A percentile compares a stretch with the other conserved stretches of the same genome.
phyloP scores from a whole-genome alignment of 148 eudicot genomes.

The Nepenthes gracilis region DNA sequence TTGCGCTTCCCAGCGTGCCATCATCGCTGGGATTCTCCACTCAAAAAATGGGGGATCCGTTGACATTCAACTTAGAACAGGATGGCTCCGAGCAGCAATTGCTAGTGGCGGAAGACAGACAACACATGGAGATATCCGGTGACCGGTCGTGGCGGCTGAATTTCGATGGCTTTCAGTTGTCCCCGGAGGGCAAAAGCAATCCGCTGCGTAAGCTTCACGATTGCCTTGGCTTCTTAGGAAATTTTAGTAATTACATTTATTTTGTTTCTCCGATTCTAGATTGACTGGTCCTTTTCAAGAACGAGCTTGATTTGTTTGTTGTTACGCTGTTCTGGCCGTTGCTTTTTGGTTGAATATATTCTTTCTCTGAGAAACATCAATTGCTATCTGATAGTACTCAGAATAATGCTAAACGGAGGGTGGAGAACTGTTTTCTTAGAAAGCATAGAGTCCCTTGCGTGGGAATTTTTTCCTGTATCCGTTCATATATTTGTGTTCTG shows the following conservation, averaged over 20 bases:
- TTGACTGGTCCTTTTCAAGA: neutral
- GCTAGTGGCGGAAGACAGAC: conserved; percentile 13
- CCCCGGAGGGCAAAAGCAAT: conserved; percentile 43
- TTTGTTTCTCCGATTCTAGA: too few relatives aligned
- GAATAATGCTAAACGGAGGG: neutral
- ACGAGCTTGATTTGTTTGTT: neutral
- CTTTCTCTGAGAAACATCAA: too few relatives aligned
- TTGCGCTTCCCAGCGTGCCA: too few relatives aligned
- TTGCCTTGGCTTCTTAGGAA: conserved; percentile 64
- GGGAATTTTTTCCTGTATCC: too few relatives aligned
- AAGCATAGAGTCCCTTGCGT: too few relatives aligned
- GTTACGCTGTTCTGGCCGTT: neutral
- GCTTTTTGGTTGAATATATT: neutral
- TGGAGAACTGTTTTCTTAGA: too few relatives aligned
- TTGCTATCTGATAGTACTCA: too few relatives aligned
- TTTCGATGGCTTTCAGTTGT: conserved; percentile 37
- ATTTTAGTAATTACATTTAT: neutral
- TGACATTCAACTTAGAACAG: conserved; percentile 10
- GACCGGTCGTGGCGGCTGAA: conserved; percentile 59
- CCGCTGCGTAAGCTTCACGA: conserved; percentile 56
- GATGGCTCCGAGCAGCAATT: conserved; percentile 35
- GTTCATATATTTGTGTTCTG: too few relatives aligned
- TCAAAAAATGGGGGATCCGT: conserved; percentile 28
- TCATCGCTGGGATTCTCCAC: too few relatives aligned
- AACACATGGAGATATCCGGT: conserved; percentile 9